These are phyloP conservation scores for Stemphylium vesicarium DNA, from an alignment of 2,329 filamentous ascomycete genomes.

Conservation along the genomic window DNA sequence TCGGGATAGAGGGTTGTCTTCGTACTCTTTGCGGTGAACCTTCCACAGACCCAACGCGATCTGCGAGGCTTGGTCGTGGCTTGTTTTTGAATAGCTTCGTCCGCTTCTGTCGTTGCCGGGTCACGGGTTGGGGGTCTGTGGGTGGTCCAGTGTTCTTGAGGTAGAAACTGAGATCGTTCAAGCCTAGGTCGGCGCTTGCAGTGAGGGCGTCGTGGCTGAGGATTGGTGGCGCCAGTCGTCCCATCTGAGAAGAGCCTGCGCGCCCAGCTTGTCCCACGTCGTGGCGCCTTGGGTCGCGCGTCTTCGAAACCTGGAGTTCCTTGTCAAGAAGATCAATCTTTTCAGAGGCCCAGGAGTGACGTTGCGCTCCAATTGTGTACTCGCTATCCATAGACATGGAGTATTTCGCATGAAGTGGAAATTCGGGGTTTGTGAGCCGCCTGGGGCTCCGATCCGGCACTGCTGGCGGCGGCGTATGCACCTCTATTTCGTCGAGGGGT, in stretches of 20 bases:
- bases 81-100: conserved; percentile 35
- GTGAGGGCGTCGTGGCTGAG: conserved; percentile 41
- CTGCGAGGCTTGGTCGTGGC: conserved; percentile 31
- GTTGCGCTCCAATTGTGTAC: conserved; percentile 31
- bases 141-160: conserved; percentile 41
- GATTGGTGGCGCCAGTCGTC: conserved; percentile 42
- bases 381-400: conserved; percentile 27
- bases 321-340: conserved; percentile 14
- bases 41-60: conserved; percentile 29
- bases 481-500: conserved; percentile 23
- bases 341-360: conserved; percentile 32
- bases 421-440: conserved; percentile 25
- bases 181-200: conserved; percentile 28
- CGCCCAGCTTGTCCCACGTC: conserved; percentile 21
- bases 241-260: conserved; percentile 27
- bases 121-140: conserved; percentile 11
- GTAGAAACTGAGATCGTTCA: conserved; percentile 42
- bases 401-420: conserved; percentile 20
- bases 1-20: conserved; percentile 23
- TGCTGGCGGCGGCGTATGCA: conserved; percentile 24
- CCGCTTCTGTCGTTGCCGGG: conserved; percentile 23
- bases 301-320: conserved; percentile 16
- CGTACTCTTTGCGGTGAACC: conserved; percentile 25
- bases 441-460: conserved; percentile 36
- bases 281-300: conserved; percentile 9